phyloP scores from a whole-genome alignment of 2,329 filamentous ascomycete genomes.

The Trichophyton equinum region DNA sequence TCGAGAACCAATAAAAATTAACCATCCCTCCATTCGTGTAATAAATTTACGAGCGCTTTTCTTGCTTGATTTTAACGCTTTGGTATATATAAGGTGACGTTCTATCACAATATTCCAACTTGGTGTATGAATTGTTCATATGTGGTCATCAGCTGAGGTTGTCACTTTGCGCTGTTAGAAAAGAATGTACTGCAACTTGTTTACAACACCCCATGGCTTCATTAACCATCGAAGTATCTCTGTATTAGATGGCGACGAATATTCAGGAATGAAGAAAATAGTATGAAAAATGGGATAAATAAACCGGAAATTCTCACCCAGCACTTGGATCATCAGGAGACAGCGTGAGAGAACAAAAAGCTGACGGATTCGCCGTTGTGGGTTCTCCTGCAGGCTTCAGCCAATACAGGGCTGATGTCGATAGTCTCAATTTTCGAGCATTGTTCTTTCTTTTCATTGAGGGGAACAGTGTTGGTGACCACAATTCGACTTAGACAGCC shows the following conservation, averaged over 20 bases:
- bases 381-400: constrained; percentile 38
- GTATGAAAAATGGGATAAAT: neutral
- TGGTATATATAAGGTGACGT: neutral
- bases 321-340: constrained; percentile 20
- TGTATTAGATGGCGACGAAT: neutral
- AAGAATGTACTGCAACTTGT: neutral
- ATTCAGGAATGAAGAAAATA: neutral
- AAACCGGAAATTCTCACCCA: neutral
- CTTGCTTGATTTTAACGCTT: neutral
- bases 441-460: constrained; percentile 64
- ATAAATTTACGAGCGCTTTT: neutral
- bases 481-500: constrained; percentile 67
- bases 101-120: neutral
- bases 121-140: neutral
- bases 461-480: constrained; percentile 79
- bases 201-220: neutral
- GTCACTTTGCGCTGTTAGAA: neutral
- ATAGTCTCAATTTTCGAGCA: constrained; percentile 79
- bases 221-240: neutral
- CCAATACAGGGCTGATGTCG: constrained; percentile 69
- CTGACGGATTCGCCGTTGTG: constrained; percentile 42
- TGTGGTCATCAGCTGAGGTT: too few relatives aligned
- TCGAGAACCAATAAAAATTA: constrained; percentile 1
- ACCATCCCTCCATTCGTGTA: neutral
- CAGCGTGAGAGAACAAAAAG: constrained; percentile 39